phyloP scores from a whole-genome alignment of 2,329 filamentous ascomycete genomes.

The Salinomyces thailandicus region DNA sequence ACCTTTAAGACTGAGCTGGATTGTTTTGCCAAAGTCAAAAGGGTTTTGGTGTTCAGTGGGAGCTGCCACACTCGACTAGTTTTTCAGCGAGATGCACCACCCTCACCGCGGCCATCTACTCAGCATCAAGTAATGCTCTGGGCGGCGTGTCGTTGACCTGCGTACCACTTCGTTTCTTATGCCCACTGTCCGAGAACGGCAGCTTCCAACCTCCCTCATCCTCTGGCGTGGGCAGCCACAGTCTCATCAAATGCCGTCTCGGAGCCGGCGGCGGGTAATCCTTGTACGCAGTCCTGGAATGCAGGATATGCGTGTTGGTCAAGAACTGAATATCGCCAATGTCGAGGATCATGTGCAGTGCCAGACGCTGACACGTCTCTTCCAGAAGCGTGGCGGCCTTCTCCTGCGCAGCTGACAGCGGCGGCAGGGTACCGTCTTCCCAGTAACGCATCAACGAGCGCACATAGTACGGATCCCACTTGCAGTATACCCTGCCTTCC shows the following conservation, averaged over 20 bases:
- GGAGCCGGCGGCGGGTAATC: constrained; percentile 55
- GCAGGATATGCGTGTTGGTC: constrained; percentile 68
- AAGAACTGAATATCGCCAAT: constrained; percentile 84
- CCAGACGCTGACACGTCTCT: constrained; percentile 60
- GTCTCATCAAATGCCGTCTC: constrained; percentile 64
- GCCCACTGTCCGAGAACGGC: constrained; percentile 67
- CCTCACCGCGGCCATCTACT: too few relatives aligned
- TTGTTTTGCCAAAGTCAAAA: too few relatives aligned
- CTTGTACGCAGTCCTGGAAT: constrained; percentile 71
- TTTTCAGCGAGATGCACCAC: too few relatives aligned
- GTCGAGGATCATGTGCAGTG: constrained; percentile 77
- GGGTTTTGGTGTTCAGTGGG: too few relatives aligned
- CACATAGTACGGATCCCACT: constrained; percentile 87
- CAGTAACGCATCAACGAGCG: constrained; percentile 60
- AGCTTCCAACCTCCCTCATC: constrained; percentile 75
- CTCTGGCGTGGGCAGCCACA: constrained; percentile 78
- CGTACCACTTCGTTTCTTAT: constrained; percentile 82
- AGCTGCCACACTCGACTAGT: too few relatives aligned
- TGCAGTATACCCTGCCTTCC: constrained; percentile 60
- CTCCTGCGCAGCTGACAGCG: constrained; percentile 57
- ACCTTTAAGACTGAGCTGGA: too few relatives aligned
- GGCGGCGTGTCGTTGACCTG: constrained; percentile 67
- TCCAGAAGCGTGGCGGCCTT: constrained; percentile 62
- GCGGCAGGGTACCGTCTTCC: constrained; percentile 63
- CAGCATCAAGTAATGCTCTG: too few relatives aligned